phyloP scores from a whole-genome alignment of 768 basidiomycete genomes.

The Rhizopogon rudus region DNA sequence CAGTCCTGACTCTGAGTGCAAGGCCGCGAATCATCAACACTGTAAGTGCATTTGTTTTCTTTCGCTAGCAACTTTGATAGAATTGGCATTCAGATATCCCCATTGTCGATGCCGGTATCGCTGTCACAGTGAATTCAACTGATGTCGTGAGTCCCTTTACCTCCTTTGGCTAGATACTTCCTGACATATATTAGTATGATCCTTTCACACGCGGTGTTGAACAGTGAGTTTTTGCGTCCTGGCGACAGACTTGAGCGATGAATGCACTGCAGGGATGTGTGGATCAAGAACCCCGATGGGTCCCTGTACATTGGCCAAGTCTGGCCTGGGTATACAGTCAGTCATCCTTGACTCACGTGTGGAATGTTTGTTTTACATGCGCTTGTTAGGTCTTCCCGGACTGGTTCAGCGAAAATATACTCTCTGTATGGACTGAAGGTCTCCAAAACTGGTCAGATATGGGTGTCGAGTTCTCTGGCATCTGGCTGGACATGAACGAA shows the following conservation, averaged over 20 bases:
- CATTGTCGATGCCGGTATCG: constrained; percentile 63
- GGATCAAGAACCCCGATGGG: constrained; percentile 72
- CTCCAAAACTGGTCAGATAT: constrained; percentile 47
- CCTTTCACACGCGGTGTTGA: constrained; percentile 62
- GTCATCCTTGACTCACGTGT: constrained; percentile 4
- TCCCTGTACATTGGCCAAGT: constrained; percentile 70
- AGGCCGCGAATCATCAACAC: constrained; percentile 25
- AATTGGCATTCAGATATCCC: constrained; percentile 46
- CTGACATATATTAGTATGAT: constrained; percentile 43
- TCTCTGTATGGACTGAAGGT: constrained; percentile 58
- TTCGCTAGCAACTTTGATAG: not conserved
- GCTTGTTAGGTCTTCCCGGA: constrained; percentile 48
- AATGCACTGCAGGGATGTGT: constrained; percentile 44
- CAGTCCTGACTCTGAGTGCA: constrained; percentile 2
- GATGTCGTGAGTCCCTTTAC: constrained; percentile 46
- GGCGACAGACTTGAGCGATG: not conserved
- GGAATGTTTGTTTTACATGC: not conserved
- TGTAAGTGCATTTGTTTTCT: constrained; percentile 11
- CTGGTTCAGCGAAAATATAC: constrained; percentile 51
- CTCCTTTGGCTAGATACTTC: not conserved
- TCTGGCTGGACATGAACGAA: constrained; percentile 74
- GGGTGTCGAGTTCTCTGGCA: constrained; percentile 57
- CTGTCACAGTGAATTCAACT: constrained; percentile 50
- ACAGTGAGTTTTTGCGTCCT: constrained; percentile 31
- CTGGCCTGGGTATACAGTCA: constrained; percentile 71